Base-by-base conservation (phyloP, 176 grass and related monocot genomes). In the Ensete glaucum region DNA sequence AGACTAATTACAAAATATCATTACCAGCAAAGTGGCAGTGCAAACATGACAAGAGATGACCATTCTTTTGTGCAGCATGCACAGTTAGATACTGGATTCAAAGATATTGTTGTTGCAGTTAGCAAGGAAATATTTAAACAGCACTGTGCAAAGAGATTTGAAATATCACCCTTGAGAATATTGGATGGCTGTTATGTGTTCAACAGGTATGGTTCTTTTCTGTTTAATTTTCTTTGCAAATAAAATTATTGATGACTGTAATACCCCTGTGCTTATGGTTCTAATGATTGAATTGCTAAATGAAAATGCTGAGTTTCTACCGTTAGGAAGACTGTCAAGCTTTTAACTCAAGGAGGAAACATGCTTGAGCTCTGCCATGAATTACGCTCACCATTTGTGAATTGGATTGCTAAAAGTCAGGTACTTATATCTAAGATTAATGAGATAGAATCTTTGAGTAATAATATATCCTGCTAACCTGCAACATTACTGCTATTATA, bases 331-430 rank as follows among this genome's bases (percentile, higher is more conserved):
- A 88, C 94, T 2, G 85, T 93, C 55, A 97, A 93, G 84, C 81
- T 97, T 62, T 88, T 97, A 84, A 88, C 89, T 50, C 93, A 90
- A 86, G 86, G 88, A 83, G 94, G 94, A 77, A 87, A 93, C 79
- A 97, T 97, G 83, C 83, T 97, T 69, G 94, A 97, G 83, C 94
- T 97, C 57, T 90, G 85, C 68, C 85, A 97, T 63, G 93, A 97
- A 81, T 85, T 87, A 72, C 90, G 93, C 19, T 86, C 75, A 80
- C 83, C 83, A 73, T 97, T 97, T 88, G 85, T 90, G 72, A 85
- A 87, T 79, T 89, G 83, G 71, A 54, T 97, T 82, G 71, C 69
- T 80, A 83, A 80, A 73, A 97, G 89, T 14, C 90, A 93, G 90
- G 94, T 90, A 82, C 12, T 73, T 57, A 8, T 55, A 19, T 8